Evolutionary conservation across 768 basidiomycete genomes (phyloP), one percentile per base, ranked within the genome.

Genomic region (Rossbeevera mucosa): DNA sequence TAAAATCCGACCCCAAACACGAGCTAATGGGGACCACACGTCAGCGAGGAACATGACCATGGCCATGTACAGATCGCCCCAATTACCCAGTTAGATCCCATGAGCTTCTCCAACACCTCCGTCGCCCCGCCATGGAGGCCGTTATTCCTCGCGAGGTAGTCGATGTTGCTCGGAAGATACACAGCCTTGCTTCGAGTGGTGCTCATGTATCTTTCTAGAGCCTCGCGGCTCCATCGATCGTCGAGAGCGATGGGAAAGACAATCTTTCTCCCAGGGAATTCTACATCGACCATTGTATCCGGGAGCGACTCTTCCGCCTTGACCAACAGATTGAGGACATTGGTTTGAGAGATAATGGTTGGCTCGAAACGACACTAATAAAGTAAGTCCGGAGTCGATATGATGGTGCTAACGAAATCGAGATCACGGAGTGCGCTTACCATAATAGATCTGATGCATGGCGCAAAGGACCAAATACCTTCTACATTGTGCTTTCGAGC

Each of bases 161-260:
- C 80, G 30, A 86, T 68, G 57, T 88, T 87, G 62, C 79, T 82
- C 0, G 85, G 86, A 0, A 88, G 68, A 64, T 87, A 88, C 1
- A 80, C 80, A 0, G 85, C 84, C 46, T 76, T 76, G 44, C 76
- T 72, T 9, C 86, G 71, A 0, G 71, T 78, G 0, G 78, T 76
- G 7, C 64, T 67, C 77, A 79, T 82, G 62, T 88, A 85, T 20
- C 78, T 72, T 41, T 75, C 63, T 24, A 85, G 68, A 4, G 83
- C 82, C 11, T 80, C 80, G 8, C 71, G 71, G 53, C 64, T 77
- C 77, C 82, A 80, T 5, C 70, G 72, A 59, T 87, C 85, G 55
- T 86, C 76, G 25, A 85, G 72, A 2, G 77, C 78, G 25, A 87
- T 78, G 0, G 86, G 86, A 49, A 87, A 80, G 7, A 74, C 77